Base-by-base conservation (phyloP, 179 eudicot genomes). In the Pouteria campechiana region DNA sequence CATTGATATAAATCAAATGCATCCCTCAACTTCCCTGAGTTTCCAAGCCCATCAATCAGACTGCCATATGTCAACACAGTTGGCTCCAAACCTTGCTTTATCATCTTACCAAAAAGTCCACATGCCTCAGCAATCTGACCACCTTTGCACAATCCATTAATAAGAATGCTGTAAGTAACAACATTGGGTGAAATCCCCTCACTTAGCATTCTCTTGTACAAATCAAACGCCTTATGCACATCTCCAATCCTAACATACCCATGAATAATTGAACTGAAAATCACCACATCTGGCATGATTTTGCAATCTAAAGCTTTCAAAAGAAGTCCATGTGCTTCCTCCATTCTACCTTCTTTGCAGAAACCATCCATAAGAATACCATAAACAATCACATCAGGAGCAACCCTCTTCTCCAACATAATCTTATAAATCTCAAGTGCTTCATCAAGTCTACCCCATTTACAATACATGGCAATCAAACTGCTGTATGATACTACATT, bases 1-100 rank as follows among this genome's bases (percentile, higher is more conserved):
- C 43, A 61, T 24, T 50, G 30, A 17, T 64, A 70, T 58, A 79
- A 62, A 11, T n/a, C 46, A 27, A 65, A 60, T 10, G 71, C 78
- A 33, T 70, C 72, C 62, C 41, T 63, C 41, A 73, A 32, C 43
- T 52, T 17, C 37, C 81, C 81, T 31, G 33, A 35, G 57, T 70
- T 76, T 63, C 78, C 76, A 29, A 73, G 61, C 25, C 89, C 81
- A 54, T 73, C 72, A 64, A 80, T 76, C 18, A 80, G 65, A 57
- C 71, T 49, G 22, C 78, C 52, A 29, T 73, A 74, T 32, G 50
- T 54, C 46, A 60, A 13, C 52, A 57, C 48, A 17, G 81, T 76
- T 34, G 73, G 74, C 51, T 70, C 69, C 31, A 61, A 37, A 52
- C 89, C 89, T 21, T 46, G 69, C 57, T 80, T 80, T 48, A 73